Evolutionary conservation across 1,284 basidiomycete genomes (phyloP), one percentile per base, ranked within the genome.

Genomic region (Schizophyllum amplum): DNA sequence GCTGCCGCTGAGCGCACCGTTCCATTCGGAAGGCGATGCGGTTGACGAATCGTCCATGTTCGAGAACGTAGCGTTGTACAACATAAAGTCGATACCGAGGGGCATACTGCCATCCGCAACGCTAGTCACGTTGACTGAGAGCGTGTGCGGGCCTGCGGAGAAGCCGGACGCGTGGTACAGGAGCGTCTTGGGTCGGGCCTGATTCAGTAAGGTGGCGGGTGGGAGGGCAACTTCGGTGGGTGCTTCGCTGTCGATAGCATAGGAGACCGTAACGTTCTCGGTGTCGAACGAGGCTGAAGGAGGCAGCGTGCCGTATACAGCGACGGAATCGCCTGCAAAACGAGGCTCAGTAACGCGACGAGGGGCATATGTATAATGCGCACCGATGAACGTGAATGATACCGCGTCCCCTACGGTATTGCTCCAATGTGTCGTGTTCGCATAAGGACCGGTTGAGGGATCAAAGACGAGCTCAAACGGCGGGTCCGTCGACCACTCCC

Each of bases 51-150:
- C 27, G 27, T 13, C 27, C 5, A 33, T 33, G 27, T 33, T 33
- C 6, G 5, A 6, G 27, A 33, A 33, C 6, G 27, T 33, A 5
- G 27, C 27, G 54, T 71, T 73, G 60, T 74, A 76, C 3, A 68
- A 55, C 47, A 76, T 62, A 52, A 73, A 72, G 61, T 75, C 73
- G 61, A 76, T 64, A n/a, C 70, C 71, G 47, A 73, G 53, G 0
- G 65, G 56, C 5, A 13, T 33, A 13, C 27, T 13, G 6, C 6
- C 27, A 13, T 13, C 27, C 26, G 66, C 61, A 53, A 75, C 67
- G 15, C 71, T 63, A 22, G 70, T 72, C 53, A 75, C 59, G 59
- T 71, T 71, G 56, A 75, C 61, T 17, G 66, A 52, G 27, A 75
- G 65, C 0, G 66, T 72, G 57, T 75, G 74, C 15, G 58, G 59